These are phyloP conservation scores for Acacia acuminata DNA, from an alignment of 306 rosid species.

Conservation along the genomic window DNA sequence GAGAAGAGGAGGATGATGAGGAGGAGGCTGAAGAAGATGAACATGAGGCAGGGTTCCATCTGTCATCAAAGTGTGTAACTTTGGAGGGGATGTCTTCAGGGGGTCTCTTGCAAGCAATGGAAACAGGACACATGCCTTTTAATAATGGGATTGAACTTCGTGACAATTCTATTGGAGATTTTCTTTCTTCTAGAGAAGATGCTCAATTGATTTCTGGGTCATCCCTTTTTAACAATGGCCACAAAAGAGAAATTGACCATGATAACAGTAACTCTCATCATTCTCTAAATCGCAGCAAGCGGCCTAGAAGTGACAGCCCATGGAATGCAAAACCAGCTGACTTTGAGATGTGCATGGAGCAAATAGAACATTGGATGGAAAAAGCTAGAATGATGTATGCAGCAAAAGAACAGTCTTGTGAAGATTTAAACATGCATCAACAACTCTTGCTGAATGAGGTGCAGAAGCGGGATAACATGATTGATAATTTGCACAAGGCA, in stretches of 20 bases:
- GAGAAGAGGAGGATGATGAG: conserved; percentile 39
- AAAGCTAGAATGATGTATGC: conserved; percentile 68
- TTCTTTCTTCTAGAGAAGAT: conserved; percentile 74
- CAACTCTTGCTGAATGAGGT: conserved; percentile 63
- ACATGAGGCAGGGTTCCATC: conserved; percentile 59
- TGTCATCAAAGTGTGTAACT: conserved; percentile 53
- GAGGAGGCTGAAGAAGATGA: conserved; percentile 51
- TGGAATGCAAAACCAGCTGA: conserved; percentile 63
- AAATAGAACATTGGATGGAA: conserved; percentile 58
- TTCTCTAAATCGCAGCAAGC: conserved; percentile 59
- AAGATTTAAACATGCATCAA: conserved; percentile 51
- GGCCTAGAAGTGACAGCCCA: conserved; percentile 60
- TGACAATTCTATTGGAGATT: conserved; percentile 56
- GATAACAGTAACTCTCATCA: conserved; percentile 59
- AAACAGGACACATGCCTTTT: conserved; percentile 48
- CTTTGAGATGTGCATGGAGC: conserved; percentile 62
- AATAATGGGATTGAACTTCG: conserved; percentile 68
- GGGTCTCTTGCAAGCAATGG: conserved; percentile 62
- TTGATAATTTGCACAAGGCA: conserved; percentile 61
- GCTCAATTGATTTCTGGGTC: conserved; percentile 52
- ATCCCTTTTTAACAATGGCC: conserved; percentile 63
- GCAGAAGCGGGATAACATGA: conserved; percentile 60
- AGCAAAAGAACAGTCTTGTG: conserved; percentile 60
- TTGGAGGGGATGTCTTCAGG: conserved; percentile 70
- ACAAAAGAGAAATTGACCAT: conserved; percentile 65